Percentiles rank a stretch among this genome's conserved stretches.
phyloP scores from a whole-genome alignment of 139 green algal species.

The Coelastrella sp. region DNA sequence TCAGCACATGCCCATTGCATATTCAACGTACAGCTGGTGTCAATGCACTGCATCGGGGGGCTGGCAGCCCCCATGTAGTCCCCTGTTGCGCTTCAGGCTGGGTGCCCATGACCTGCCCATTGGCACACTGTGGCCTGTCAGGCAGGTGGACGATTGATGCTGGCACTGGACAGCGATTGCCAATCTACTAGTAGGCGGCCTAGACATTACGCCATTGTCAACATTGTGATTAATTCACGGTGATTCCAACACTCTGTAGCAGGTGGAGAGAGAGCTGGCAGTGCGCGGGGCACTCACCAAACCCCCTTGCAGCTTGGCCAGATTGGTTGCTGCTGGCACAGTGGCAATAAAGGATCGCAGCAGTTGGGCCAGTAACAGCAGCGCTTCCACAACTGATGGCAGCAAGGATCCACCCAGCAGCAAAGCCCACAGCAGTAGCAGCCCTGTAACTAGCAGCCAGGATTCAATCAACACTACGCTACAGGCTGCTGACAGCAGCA shows the following conservation, averaged over 20 bases:
- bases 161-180: too few species aligned
- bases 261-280: constrained; percentile 1
- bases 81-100: too few species aligned
- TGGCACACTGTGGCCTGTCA: too few species aligned
- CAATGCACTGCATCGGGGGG: too few species aligned
- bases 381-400: background rate
- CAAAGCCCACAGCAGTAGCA: background rate
- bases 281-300: background rate
- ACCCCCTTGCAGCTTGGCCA: constrained; percentile 1
- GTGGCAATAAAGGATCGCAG: background rate
- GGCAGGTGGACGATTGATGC: too few species aligned
- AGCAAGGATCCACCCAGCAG: background rate
- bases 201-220: too few species aligned
- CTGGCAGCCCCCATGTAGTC: too few species aligned
- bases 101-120: too few species aligned
- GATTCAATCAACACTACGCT: background rate
- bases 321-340: background rate
- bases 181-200: too few species aligned
- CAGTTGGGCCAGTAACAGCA: background rate
- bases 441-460: background rate
- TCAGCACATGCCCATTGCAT: too few species aligned
- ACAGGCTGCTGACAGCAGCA: background rate
- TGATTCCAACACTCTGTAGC: background rate
- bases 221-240: too few species aligned
- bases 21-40: too few species aligned